Conservation (phyloP, 1,284 basidiomycete species). For the Veloporphyrellus conicus region DNA sequence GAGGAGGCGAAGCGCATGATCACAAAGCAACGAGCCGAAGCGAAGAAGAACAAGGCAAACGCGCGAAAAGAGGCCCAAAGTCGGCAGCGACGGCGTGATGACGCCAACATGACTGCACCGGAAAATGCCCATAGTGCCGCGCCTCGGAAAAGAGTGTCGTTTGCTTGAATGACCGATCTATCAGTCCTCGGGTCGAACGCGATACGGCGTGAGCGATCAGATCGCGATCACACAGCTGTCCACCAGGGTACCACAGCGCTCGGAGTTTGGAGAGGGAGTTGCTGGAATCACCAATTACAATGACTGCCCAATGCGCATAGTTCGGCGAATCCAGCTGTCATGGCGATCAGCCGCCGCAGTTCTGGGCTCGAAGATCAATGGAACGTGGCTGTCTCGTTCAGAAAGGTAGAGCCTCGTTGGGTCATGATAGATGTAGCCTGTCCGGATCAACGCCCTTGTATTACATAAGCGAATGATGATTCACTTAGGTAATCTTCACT, state of each 20-base stretch:
- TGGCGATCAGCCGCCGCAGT: slow-evolving; percentile 20
- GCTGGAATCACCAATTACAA: slow-evolving; percentile 13
- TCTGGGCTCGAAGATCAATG: slow-evolving; percentile 15
- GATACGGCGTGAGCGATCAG: slow-evolving; percentile 24
- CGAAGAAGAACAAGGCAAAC: slow-evolving; percentile 32
- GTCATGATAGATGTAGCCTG: background rate
- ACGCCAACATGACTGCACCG: slow-evolving; percentile 9
- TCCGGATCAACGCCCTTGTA: too few relatives aligned
- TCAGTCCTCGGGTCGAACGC: slow-evolving; percentile 21
- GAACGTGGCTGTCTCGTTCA: slow-evolving; percentile 5
- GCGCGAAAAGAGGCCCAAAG: slow-evolving; percentile 18
- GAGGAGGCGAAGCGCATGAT: slow-evolving; percentile 29
- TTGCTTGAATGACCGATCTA: slow-evolving; percentile 25
- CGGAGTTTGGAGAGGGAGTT: slow-evolving; percentile 12
- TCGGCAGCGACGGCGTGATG: slow-evolving; percentile 12
- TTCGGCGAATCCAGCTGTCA: slow-evolving; percentile 21
- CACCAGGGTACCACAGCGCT: background rate
- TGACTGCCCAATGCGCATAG: slow-evolving; percentile 16
- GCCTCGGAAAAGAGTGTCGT: slow-evolving; percentile 34
- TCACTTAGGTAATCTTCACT: too few relatives aligned
- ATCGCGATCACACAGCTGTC: slow-evolving; percentile 20
- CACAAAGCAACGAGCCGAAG: slow-evolving; percentile 23
- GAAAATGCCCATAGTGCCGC: slow-evolving; percentile 8
- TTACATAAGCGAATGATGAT: too few relatives aligned
- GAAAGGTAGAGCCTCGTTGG: slow-evolving; percentile 1